Percentiles rank a stretch among this genome's conserved stretches.
Conservation (phyloP, 768 basidiomycete genomes). For the Podaxis sp. region DNA sequence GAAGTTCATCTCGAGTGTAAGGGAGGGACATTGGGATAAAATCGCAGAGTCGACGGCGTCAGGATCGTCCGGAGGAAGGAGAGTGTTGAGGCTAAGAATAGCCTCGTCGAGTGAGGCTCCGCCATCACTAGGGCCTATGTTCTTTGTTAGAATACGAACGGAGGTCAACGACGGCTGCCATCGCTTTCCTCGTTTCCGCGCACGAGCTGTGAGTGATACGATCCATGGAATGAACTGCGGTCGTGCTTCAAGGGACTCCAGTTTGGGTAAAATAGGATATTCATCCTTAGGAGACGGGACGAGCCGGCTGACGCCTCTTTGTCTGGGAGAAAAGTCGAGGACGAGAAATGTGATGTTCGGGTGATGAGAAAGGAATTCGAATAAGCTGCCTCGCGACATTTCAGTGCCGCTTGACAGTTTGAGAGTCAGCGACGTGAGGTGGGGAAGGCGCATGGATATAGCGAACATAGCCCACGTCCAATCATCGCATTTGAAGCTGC, state of each 20-base stretch:
- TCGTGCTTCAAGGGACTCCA: not conserved
- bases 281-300: not conserved
- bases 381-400: not conserved
- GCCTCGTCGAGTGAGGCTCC: not conserved
- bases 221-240: not conserved
- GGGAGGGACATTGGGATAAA: not conserved
- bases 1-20: not conserved
- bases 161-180: not conserved
- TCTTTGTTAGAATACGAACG: not conserved
- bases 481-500: too few relatives aligned
- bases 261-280: not conserved
- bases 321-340: not conserved
- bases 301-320: too few relatives aligned
- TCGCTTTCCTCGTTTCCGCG: not conserved
- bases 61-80: not conserved
- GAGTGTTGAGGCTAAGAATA: not conserved
- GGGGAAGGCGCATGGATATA: not conserved
- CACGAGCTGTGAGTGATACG: not conserved
- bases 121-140: not conserved
- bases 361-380: not conserved
- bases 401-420: not conserved
- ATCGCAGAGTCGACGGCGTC: not conserved
- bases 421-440: not conserved
- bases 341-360: not conserved
- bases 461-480: too few relatives aligned